Conservation (phyloP, 2,329 filamentous ascomycete species). For the Hymenotorrendiella dingleyae region DNA sequence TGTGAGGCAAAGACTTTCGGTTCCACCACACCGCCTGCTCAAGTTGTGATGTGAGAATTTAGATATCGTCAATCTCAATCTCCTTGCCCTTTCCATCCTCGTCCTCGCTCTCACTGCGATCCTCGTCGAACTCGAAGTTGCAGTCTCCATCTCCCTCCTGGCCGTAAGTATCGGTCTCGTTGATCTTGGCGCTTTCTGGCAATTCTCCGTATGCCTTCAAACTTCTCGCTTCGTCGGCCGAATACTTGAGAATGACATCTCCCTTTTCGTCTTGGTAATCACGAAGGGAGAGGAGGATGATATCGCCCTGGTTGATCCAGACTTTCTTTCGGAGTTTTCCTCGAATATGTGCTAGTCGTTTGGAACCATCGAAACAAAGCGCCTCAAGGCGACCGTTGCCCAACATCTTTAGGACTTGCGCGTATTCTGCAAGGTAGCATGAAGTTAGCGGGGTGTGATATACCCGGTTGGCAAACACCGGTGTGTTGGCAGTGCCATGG, state of each 20-base stretch:
- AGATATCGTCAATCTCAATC: constrained; percentile 95
- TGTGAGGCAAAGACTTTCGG: no score
- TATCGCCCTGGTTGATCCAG: constrained; percentile 98
- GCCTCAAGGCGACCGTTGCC: constrained; percentile 92
- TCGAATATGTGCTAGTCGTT: constrained; percentile 77
- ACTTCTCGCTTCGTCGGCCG: constrained; percentile 86
- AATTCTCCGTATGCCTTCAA: constrained; percentile 97
- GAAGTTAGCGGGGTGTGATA: constrained; percentile 36
- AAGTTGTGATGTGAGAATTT: constrained; percentile 34
- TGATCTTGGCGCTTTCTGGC: constrained; percentile 98
- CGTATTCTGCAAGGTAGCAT: constrained; percentile 51
- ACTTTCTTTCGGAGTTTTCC: constrained; percentile 99
- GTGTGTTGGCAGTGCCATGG: background rate
- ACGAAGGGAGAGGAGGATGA: constrained; percentile 79
- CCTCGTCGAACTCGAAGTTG: constrained; percentile 98
- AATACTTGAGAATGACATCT: constrained; percentile 93
- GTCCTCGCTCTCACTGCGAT: constrained; percentile 58
- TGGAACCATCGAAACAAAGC: constrained; percentile 86
- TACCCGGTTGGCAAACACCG: constrained; percentile 43
- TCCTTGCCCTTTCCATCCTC: constrained; percentile 63
- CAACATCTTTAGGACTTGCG: constrained; percentile 91
- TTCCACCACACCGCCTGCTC: no score
- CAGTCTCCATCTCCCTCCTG: constrained; percentile 91
- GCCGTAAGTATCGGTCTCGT: constrained; percentile 94
- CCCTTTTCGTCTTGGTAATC: constrained; percentile 95